These are phyloP conservation scores for Aspergillus latus DNA, from an alignment of 2,329 filamentous ascomycete species.

Conservation along the genomic window DNA sequence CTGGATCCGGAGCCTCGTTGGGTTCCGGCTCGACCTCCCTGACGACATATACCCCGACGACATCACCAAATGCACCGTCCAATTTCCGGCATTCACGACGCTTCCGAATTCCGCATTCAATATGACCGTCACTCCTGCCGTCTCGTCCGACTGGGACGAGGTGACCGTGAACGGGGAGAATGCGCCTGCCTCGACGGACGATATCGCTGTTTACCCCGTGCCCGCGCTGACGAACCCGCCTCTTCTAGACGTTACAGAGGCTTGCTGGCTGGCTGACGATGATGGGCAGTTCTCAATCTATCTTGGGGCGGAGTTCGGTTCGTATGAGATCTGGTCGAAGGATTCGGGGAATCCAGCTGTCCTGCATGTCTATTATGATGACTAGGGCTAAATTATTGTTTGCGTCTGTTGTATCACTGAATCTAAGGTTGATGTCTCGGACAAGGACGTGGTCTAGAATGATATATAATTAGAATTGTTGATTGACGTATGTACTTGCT, in stretches of 20 bases:
- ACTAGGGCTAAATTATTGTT: neutral
- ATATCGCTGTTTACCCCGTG: neutral
- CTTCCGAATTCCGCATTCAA: slow-evolving; percentile 6
- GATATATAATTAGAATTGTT: too few species aligned
- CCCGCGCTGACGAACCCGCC: slow-evolving; percentile 8
- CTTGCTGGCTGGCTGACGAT: slow-evolving; percentile 7
- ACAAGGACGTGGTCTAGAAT: too few species aligned
- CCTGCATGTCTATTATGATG: slow-evolving; percentile 11
- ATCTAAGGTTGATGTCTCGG: too few species aligned
- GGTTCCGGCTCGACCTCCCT: slow-evolving; percentile 11
- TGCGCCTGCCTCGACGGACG: slow-evolving; percentile 6
- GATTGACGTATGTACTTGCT: too few species aligned
- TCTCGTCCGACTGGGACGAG: slow-evolving; percentile 17
- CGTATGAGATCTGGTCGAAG: slow-evolving; percentile 18
- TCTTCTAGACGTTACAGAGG: slow-evolving; percentile 13
- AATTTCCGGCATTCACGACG: slow-evolving; percentile 18
- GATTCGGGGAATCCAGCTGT: slow-evolving; percentile 15
- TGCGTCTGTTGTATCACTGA: neutral
- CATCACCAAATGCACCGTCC: slow-evolving; percentile 14
- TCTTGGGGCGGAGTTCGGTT: slow-evolving; percentile 9
- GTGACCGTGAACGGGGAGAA: slow-evolving; percentile 14
- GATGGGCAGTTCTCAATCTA: slow-evolving; percentile 17
- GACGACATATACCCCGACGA: neutral
- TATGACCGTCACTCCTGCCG: slow-evolving; percentile 11
- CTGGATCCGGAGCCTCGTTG: slow-evolving; percentile 14